Evolutionary conservation across 768 basidiomycete species (phyloP).

Genomic region (Boletus rufocinnamomeus): DNA sequence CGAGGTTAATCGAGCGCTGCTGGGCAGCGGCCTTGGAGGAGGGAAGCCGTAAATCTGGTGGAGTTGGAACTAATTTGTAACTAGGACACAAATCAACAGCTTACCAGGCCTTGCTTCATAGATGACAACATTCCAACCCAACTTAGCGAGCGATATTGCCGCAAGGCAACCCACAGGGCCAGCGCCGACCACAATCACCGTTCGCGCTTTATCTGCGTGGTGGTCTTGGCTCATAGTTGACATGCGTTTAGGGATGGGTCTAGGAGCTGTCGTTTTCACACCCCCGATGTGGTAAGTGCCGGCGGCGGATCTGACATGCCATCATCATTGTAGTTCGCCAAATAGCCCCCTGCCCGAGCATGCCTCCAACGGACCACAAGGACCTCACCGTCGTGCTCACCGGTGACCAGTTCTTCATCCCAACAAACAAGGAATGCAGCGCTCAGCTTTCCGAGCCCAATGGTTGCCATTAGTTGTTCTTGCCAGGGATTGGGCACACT

Average conservation of each 20-base stretch:
- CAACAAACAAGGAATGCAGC: constrained; percentile 53
- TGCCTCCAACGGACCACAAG: constrained; percentile 17
- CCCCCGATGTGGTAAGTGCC: constrained; percentile 18
- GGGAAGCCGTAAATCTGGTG: constrained; percentile 70
- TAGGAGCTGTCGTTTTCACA: constrained; percentile 1
- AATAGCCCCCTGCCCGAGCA: constrained; percentile 8
- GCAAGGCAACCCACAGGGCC: constrained; percentile 95
- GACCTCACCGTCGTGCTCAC: constrained; percentile 38
- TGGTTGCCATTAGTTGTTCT: constrained; percentile 37
- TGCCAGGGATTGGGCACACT: constrained; percentile 7
- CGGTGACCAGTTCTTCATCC: constrained; percentile 56
- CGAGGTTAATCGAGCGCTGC: constrained; percentile 94
- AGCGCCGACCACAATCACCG: constrained; percentile 76
- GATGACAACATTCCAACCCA: constrained; percentile 81
- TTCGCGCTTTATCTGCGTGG: constrained; percentile 30
- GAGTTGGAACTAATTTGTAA: constrained; percentile 17
- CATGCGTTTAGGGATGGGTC: background rate
- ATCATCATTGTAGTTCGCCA: constrained; percentile 7
- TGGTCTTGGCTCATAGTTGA: constrained; percentile 17
- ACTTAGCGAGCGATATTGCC: constrained; percentile 81
- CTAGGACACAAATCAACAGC: constrained; percentile 17
- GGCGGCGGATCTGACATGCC: constrained; percentile 20
- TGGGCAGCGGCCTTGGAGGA: constrained; percentile 63
- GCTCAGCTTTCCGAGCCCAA: constrained; percentile 40
- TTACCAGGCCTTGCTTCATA: constrained; percentile 81